Evolutionary conservation across 192 early-diverging fungal genomes (phyloP).

Genomic region (Spizellomyces sp.): DNA sequence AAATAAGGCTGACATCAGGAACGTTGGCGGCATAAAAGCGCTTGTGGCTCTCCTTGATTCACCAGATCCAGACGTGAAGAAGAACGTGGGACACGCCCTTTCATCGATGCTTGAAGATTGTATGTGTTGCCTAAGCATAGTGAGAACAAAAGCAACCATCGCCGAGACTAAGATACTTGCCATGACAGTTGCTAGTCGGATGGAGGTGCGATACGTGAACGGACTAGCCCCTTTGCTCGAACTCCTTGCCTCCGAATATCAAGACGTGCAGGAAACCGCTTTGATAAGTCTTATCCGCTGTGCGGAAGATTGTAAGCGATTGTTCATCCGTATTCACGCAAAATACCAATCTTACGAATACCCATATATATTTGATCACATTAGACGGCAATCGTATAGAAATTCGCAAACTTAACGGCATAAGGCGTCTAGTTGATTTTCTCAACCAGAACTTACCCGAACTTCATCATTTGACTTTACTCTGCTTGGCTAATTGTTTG

Average conservation of each 20-base stretch:
- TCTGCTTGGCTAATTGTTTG: constrained; percentile 48
- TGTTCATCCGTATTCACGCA: neutral
- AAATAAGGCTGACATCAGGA: constrained; percentile 56
- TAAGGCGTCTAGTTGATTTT: constrained; percentile 49
- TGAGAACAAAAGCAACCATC: neutral
- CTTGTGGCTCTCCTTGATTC: constrained; percentile 54
- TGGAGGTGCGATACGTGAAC: constrained; percentile 52
- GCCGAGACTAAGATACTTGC: neutral
- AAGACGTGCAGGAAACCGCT: constrained; percentile 54
- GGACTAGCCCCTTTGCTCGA: constrained; percentile 50
- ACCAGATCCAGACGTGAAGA: constrained; percentile 60
- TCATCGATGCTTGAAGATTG: constrained; percentile 53
- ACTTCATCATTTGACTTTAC: constrained; percentile 46
- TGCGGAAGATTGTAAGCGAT: constrained; percentile 49
- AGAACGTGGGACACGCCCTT: constrained; percentile 51
- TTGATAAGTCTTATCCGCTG: constrained; percentile 45
- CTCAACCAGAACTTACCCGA: constrained; percentile 42
- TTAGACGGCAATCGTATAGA: constrained; percentile 51
- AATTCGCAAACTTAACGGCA: constrained; percentile 48
- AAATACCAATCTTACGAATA: neutral
- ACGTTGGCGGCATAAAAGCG: constrained; percentile 52
- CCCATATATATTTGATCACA: neutral
- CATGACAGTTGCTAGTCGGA: constrained; percentile 43
- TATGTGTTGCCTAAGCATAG: constrained; percentile 17
- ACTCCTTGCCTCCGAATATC: constrained; percentile 48